These are phyloP conservation scores for Chionographis japonica DNA, from an alignment of 106 monocot species.

Conservation along the genomic window DNA sequence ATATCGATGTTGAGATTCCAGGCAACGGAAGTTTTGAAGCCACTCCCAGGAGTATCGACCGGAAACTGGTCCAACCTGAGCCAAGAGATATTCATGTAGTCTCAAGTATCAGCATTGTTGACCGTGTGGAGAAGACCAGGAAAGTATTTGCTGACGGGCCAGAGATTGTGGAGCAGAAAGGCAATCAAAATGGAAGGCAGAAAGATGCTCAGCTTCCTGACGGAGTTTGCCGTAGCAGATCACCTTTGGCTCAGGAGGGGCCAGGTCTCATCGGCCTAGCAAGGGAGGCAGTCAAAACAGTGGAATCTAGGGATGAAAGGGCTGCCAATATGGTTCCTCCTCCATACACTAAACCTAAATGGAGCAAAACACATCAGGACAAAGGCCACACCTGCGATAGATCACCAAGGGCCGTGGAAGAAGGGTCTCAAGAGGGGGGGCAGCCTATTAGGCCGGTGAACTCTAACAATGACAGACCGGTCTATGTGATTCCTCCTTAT, in stretches of 20 bases:
- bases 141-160: slow-evolving; percentile 13
- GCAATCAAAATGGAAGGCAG: neutral
- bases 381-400: neutral
- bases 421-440: slow-evolving; percentile 6
- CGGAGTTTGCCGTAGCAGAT: neutral
- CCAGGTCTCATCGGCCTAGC: slow-evolving; percentile 5
- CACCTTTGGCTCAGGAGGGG: slow-evolving; percentile 8
- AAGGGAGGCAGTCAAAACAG: slow-evolving; percentile 8
- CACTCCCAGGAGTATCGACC: neutral
- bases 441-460: slow-evolving; percentile 3
- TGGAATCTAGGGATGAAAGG: slow-evolving; percentile 18
- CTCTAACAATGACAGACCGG: slow-evolving; percentile 9
- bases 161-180: slow-evolving; percentile 21
- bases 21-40: slow-evolving; percentile 5
- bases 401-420: neutral
- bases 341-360: slow-evolving; percentile 26
- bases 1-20: neutral
- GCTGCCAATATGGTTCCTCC: slow-evolving; percentile 30
- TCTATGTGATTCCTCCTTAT: slow-evolving; percentile 43
- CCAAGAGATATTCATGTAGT: slow-evolving; percentile 43
- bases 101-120: slow-evolving; percentile 9
- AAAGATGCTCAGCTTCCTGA: slow-evolving; percentile 3
- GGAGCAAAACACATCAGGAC: neutral
- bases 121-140: slow-evolving; percentile 12
- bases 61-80: slow-evolving; percentile 23